Percentiles rank a stretch among this genome's conserved stretches.
Evolutionary conservation across 805 yeast species (phyloP).

Genomic region (Suhomyces sp.): DNA sequence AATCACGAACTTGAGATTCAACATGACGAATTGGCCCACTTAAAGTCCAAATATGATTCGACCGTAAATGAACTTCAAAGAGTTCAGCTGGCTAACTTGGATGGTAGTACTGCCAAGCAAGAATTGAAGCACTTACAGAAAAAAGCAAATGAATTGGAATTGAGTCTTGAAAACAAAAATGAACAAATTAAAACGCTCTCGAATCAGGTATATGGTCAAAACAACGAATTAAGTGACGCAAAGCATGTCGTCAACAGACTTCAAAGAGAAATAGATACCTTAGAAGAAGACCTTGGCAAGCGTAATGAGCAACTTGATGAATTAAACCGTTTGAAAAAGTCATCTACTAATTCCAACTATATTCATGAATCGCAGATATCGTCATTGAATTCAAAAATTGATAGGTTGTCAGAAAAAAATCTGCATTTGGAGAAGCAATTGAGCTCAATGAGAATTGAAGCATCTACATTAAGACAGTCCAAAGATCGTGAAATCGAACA

Average conservation of each 20-base stretch:
- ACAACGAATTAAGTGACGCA: slow-evolving; percentile 5
- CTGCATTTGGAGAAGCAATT: slow-evolving; percentile 16
- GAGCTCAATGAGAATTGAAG: slow-evolving; percentile 18
- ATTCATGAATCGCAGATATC: slow-evolving; percentile 27
- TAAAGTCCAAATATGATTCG: slow-evolving; percentile 1
- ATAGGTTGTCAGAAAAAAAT: slow-evolving; percentile 16
- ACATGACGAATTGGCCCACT: not conserved
- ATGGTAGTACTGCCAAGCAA: no score
- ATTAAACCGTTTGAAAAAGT: slow-evolving; percentile 14
- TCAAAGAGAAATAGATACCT: slow-evolving; percentile 9
- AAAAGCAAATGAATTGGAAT: not conserved
- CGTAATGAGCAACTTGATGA: slow-evolving; percentile 9
- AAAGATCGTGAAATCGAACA: slow-evolving; percentile 8
- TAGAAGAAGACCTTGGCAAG: slow-evolving; percentile 9
- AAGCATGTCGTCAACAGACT: slow-evolving; percentile 5
- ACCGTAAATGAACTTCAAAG: slow-evolving; percentile 5
- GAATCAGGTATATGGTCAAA: slow-evolving; percentile 2
- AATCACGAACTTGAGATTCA: not conserved
- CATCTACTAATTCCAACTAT: slow-evolving; percentile 12
- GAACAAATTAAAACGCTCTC: not conserved
- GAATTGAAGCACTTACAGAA: slow-evolving; percentile 1
- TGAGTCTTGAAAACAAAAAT: not conserved
- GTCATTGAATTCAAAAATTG: slow-evolving; percentile 19
- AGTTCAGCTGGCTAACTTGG: slow-evolving; percentile 1
- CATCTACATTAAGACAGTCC: slow-evolving; percentile 10